Base-by-base conservation (phyloP, 75 land plant species). In the Pinus albicaulis region DNA sequence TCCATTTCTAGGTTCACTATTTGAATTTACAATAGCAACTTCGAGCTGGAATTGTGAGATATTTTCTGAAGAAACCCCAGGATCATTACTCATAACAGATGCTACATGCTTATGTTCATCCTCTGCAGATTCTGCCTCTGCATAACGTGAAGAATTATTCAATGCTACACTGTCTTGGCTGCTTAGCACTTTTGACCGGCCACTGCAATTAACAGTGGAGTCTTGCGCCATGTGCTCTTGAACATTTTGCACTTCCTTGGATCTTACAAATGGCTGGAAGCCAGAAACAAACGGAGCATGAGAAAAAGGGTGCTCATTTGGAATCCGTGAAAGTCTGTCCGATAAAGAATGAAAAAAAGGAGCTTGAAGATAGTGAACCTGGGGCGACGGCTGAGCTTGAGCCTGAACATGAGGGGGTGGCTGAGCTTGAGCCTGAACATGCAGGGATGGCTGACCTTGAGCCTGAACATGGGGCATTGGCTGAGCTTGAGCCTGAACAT, bases 211-310 rank as follows among this genome's bases (percentile, higher is more conserved):
- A 71, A 71, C 31, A 53, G 25, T 26, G 7, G 55, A 72, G 19
- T 72, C 53, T 25, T 24, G 26, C 31, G 26, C 57, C 16, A 25
- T 26, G n/a, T 4, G 3, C n/a, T 38, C 64, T 57, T 74, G 80
- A 20, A 70, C 19, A 55, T 63, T 65, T 36, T 56, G 23, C n/a
- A 11, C 28, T 55, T 62, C 74, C 63, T 81, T 86, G 16, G 60
- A 26, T 71, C 87, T 81, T 59, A 82, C 80, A 81, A 89, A 91
- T 14, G 93, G 91, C 84, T 86, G 93, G 55, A 91, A 91, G 23
- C 89, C 89, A 34, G 91, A 91, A 16, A 76, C 81, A 52, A 83
- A 77, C 26, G 87, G 81, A 55, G 89, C 87, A 82, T 91, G 93
- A 19, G 85, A 80, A 62, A 91, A 91, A 48, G 85, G 84, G 78